Evolutionary conservation across 2,329 filamentous ascomycete genomes (phyloP), one percentile per base, ranked within the genome.

Genomic region (Arthrobotrys musiformis): DNA sequence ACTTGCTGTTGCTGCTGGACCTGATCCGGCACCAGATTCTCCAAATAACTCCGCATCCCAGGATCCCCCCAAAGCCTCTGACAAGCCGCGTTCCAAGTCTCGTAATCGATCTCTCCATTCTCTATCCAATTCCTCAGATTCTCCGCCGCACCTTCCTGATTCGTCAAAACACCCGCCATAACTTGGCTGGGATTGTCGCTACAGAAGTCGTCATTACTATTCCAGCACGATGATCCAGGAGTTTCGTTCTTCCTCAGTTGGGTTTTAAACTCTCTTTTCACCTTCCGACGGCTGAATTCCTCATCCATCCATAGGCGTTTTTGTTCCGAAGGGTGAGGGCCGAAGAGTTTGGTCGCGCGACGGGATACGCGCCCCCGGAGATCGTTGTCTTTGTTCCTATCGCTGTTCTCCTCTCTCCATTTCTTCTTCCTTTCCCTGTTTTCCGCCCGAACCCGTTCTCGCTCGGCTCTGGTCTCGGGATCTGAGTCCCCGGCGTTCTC

Each of bases 301-400:
- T 70, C 67, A 46, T 81, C 80, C 66, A 82, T 81, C 81, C 81
- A 82, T 17, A 68, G 48, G 1, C 63, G 72, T 60, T 81, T 82
- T 60, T 79, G 69, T 4, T 75, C 58, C 22, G 63, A 79, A 37
- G 73, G 69, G 15, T 48, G 61, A 0, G 56, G 19, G 6, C 81
- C 81, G 44, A 78, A 82, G 19, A 82, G 72, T 67, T 81, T 80
- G 40, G 78, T 80, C 1, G 81, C 81, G 3, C 81, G 80, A 62
- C 81, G 81, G 42, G 81, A 81, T n/a, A 82, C 81, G 26, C 81
- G 81, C 30, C 81, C 82, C 46, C 81, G 80, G 22, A 82, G 80
- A 54, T 82, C 81, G 58, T 82, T 82, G 52, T 82, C 81, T 46
- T 82, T 82, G 68, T 82, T 82, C 56, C 81, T 69, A 66, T 81